Percentiles rank a stretch among this genome's conserved stretches.
These are phyloP conservation scores for Nakazawaea anatomiae DNA, from an alignment of 805 yeast species.

Conservation along the genomic window DNA sequence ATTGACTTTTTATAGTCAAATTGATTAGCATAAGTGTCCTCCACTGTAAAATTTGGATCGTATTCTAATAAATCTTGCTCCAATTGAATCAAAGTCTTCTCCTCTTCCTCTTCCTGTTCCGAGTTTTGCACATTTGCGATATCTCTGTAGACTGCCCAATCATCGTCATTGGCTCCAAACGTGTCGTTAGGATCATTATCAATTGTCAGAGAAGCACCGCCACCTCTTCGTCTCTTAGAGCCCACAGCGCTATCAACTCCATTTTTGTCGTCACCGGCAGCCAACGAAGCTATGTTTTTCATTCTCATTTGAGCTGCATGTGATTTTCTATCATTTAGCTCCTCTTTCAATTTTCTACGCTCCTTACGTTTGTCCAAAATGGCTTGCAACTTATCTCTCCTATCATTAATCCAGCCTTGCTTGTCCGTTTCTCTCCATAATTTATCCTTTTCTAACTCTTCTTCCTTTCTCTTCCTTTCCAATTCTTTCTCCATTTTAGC, in stretches of 20 bases:
- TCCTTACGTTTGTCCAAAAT: conserved; percentile 63
- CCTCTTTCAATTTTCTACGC: conserved; percentile 62
- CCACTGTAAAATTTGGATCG: conserved; percentile 83
- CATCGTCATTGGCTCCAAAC: conserved; percentile 93
- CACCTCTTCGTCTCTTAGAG: conserved; percentile 41
- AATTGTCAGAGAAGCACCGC: conserved; percentile 48
- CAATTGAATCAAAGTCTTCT: conserved; percentile 47
- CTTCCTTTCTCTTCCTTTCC: conserved; percentile 54
- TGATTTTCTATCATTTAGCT: conserved; percentile 83
- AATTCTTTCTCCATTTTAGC: conserved; percentile 73
- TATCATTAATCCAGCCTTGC: conserved; percentile 71
- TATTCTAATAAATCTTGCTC: conserved; percentile 73
- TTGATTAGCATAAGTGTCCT: conserved; percentile 75
- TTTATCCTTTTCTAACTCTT: conserved; percentile 57
- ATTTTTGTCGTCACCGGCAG: conserved; percentile 51
- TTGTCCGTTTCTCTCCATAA: conserved; percentile 75
- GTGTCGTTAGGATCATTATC: conserved; percentile 92
- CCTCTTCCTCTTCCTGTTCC: conserved; percentile 74
- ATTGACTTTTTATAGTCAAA: conserved; percentile 81
- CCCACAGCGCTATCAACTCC: conserved; percentile 15
- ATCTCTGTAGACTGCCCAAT: conserved; percentile 88
- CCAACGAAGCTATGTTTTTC: conserved; percentile 85
- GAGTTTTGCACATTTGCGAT: conserved; percentile 71
- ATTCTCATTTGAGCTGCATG: conserved; percentile 87
- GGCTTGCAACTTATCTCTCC: conserved; percentile 53